Percentiles rank a stretch among this genome's conserved stretches.
phyloP scores from a whole-genome alignment of 2,329 filamentous ascomycete genomes.

The Aspergillus fijiensis region DNA sequence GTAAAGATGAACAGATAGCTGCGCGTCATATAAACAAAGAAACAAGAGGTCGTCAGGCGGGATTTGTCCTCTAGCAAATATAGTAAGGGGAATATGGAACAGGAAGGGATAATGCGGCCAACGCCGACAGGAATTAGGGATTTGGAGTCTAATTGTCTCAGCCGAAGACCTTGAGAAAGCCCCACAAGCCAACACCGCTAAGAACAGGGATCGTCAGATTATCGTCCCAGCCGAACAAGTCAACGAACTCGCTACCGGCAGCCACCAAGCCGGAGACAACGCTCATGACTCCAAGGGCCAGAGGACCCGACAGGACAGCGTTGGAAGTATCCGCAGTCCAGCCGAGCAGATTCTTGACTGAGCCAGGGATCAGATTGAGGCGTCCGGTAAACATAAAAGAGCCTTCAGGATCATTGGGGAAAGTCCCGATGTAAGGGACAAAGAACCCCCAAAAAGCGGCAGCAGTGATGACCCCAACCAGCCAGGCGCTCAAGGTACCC shows the following conservation, averaged over 20 bases:
- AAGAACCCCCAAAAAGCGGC: slow-evolving; percentile 86
- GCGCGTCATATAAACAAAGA: neutral
- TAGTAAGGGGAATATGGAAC: slow-evolving; percentile 3
- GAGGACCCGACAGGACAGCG: slow-evolving; percentile 64
- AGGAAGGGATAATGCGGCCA: neutral
- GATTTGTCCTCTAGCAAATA: neutral
- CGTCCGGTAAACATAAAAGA: slow-evolving; percentile 79
- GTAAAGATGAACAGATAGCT: slow-evolving; percentile 1
- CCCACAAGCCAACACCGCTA: slow-evolving; percentile 84
- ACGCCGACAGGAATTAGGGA: neutral
- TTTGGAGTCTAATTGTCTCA: slow-evolving; percentile 14
- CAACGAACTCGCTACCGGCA: slow-evolving; percentile 83
- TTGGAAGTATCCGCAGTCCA: slow-evolving; percentile 53
- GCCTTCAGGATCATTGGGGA: slow-evolving; percentile 66
- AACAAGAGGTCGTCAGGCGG: neutral
- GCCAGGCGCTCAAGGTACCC: slow-evolving; percentile 78
- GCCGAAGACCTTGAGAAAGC: slow-evolving; percentile 84
- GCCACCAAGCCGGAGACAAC: slow-evolving; percentile 86
- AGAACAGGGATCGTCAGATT: slow-evolving; percentile 95
- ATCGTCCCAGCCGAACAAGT: slow-evolving; percentile 93
- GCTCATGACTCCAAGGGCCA: slow-evolving; percentile 78
- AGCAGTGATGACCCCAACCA: slow-evolving; percentile 79
- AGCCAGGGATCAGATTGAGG: slow-evolving; percentile 65
- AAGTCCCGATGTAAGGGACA: slow-evolving; percentile 66
- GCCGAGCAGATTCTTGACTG: slow-evolving; percentile 60